Conservation (phyloP, 345 rosid species). For the Arabidopsis arenosa region DNA sequence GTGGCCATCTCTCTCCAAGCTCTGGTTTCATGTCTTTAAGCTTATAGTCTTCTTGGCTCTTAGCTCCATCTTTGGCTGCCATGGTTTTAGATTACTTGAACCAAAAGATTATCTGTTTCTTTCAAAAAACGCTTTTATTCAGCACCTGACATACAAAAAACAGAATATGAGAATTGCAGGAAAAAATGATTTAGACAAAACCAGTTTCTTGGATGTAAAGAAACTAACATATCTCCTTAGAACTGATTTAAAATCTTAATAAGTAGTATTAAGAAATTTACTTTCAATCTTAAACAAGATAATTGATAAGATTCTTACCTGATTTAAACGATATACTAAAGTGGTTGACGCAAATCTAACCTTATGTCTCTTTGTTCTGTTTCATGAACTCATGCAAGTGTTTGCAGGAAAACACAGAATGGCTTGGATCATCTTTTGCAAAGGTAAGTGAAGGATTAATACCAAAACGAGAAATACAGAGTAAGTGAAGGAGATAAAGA, state of each 20-base stretch:
- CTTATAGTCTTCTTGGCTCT: slow-evolving; percentile 75
- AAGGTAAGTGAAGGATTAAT: slow-evolving; percentile 7
- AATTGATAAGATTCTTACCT: slow-evolving; percentile 5
- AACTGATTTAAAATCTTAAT: background rate
- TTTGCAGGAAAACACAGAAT: slow-evolving; percentile 21
- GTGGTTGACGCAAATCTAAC: slow-evolving; percentile 2
- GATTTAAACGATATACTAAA: slow-evolving; percentile 2
- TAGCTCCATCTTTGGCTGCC: slow-evolving; percentile 58
- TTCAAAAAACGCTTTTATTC: background rate
- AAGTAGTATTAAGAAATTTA: background rate
- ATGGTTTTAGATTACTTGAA: slow-evolving; percentile 42
- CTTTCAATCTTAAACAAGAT: background rate
- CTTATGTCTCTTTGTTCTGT: slow-evolving; percentile 26
- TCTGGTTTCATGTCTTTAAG: slow-evolving; percentile 88
- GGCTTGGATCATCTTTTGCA: slow-evolving; percentile 1
- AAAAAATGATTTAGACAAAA: background rate
- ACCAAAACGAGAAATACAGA: background rate
- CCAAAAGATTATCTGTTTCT: background rate
- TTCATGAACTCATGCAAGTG: slow-evolving; percentile 8
- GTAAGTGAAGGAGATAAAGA: background rate
- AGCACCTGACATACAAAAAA: slow-evolving; percentile 18
- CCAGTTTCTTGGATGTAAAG: slow-evolving; percentile 28
- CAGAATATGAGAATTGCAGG: background rate
- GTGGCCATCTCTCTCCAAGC: slow-evolving; percentile 97
- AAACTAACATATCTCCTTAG: slow-evolving; percentile 16